Evolutionary conservation across 202 grass and related monocot genomes (phyloP), one percentile per base, ranked within the genome.

Genomic region (Zizania palustris): DNA sequence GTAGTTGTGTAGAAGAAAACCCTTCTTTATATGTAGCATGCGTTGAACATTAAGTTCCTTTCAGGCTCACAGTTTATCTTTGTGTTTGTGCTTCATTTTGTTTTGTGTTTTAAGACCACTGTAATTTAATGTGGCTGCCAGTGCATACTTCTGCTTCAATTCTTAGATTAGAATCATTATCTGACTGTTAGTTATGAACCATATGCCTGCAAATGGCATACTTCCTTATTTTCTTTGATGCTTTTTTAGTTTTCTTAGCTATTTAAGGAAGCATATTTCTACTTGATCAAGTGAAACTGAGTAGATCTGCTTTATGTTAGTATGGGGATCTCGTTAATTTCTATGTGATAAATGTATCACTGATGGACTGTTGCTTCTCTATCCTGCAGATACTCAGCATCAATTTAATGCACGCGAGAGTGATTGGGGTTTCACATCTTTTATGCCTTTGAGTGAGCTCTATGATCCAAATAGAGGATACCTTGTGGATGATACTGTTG

Each of bases 351-450:
- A 58, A 49, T 74, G 4, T 46, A 68, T 41, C 44, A 38, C 78
- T 19, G 38, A 76, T 69, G 16, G 11, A 21, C 51, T 73, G 35
- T 59, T 80, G 19, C 34, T 78, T 89, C 38, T 50, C 45, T 91
- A n/a, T 82, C 80, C 39, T 53, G 61, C 85, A 97, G 91, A 93
- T 65, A 93, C 91, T 68, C 94, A 92, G 37, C 91, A 93, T 82
- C 89, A 97, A 79, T 97, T 93, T 83, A 97, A 89, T 88, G 86
- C 84, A 63, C 90, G 91, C 5, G 89, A 92, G 84, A 97, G 91
- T 37, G 91, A 97, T 79, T 97, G 94, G 94, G 91, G 91, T 67
- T 97, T 97, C 77, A 93, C 94, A 63, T 98, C 89, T 63, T 98
- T 94, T 86, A 92, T 92, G 91, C 77, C 91, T 77, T 75, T 98